Evolutionary conservation across 495 filamentous ascomycete species (phyloP), one percentile per base, ranked within the genome.

Genomic region (Physcia stellaris): DNA sequence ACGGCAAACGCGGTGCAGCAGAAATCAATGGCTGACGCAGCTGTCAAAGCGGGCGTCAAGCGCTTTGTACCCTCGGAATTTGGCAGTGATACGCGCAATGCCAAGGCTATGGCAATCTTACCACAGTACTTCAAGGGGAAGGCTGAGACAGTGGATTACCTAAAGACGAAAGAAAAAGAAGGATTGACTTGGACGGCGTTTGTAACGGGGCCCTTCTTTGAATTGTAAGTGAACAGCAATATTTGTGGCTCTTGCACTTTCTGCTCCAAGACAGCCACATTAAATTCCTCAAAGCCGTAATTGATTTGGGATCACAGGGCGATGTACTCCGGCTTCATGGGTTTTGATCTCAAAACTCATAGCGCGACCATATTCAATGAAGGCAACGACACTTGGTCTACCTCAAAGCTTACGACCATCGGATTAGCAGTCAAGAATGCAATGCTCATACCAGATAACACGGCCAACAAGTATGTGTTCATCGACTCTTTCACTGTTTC

Each of bases 41-140:
- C 66, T 7, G 53, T 73, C 26, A 38, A 45, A 4, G 70, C 64
- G 1, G 67, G 69, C 1, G 68, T 75, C 19, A 69, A 62, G 32
- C 58, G 68, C 5, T 70, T 73, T 42, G 57, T 75, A 18, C 70
- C 70, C 11, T 62, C 60, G 4, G 70, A 75, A 31, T 77, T 62
- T 41, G 65, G 59, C 7, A 53, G 52, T 27, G 58, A 61, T 45
- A 61, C 49, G 19, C 47, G 50, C 9, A 50, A 61, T 37, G 46
- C 53, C 1, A 47, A 48, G 3, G 57, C 64, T 4, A 41, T 54
- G 10, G 50, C 58, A 11, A 37, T 68, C n/a, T 43, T 68, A n/a
- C 60, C 67, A 1, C 26, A 69, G 4, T n/a, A n/a, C n/a, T 70
- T 70, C 41, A 45, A 45, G 6, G 51, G 46, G 18, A 73, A 74